phyloP scores from a whole-genome alignment of 2,329 filamentous ascomycete species.

The Acephala macrosclerotiorum region DNA sequence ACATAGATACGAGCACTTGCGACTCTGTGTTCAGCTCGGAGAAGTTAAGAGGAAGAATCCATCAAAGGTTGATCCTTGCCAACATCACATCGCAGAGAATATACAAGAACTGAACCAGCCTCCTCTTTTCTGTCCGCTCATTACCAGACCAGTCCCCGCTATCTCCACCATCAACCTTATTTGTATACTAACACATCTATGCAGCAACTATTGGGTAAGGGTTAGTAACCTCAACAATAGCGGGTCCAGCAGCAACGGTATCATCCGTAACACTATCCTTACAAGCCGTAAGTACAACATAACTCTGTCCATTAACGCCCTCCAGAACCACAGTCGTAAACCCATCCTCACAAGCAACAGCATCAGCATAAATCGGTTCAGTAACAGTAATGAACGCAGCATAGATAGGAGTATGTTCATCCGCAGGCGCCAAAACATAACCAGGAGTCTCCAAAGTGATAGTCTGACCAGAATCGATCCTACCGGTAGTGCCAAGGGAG shows the following conservation, averaged over 20 bases:
- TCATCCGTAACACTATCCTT: constrained; percentile 46
- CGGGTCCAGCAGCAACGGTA: constrained; percentile 46
- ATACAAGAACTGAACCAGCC: not conserved
- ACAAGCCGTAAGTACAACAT: constrained; percentile 49
- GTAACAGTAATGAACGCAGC: constrained; percentile 50
- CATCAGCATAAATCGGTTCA: constrained; percentile 45
- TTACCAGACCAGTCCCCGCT: not conserved
- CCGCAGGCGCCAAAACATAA: constrained; percentile 34
- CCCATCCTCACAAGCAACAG: constrained; percentile 37
- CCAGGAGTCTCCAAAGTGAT: constrained; percentile 40
- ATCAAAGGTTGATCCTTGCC: too few species aligned
- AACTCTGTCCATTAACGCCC: constrained; percentile 49
- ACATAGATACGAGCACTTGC: too few species aligned
- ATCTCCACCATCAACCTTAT: not conserved
- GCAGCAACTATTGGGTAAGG: constrained; percentile 17
- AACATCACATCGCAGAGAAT: too few species aligned
- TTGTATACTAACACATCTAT: not conserved
- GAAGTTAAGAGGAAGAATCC: too few species aligned
- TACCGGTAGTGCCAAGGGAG: constrained; percentile 34
- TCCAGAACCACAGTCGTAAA: constrained; percentile 42
- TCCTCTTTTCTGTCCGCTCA: not conserved
- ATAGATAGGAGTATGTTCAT: constrained; percentile 40
- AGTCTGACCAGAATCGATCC: constrained; percentile 33
- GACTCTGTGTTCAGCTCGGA: too few species aligned
- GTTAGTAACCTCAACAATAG: constrained; percentile 42